Conservation (phyloP, 2,329 filamentous ascomycete genomes). For the Ascochyta pisi region DNA sequence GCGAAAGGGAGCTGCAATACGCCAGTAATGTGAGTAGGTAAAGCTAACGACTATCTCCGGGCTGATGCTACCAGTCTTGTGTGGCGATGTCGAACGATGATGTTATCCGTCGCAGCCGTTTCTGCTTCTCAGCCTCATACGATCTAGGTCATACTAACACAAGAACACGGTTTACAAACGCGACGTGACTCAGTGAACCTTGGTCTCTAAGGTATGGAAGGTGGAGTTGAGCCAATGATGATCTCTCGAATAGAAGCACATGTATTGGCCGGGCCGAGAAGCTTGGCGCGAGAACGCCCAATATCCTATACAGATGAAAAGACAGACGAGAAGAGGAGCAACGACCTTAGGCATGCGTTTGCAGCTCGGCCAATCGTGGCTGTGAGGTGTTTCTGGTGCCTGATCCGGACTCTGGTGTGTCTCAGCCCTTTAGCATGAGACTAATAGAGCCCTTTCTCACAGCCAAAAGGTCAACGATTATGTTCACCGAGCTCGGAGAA, state of each 20-base stretch:
- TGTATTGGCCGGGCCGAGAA: constrained; percentile 9
- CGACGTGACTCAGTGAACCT: constrained; percentile 1
- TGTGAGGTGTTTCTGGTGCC: background rate
- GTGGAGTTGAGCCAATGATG: constrained; percentile 1
- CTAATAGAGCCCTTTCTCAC: background rate
- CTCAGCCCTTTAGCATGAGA: background rate
- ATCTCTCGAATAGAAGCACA: background rate
- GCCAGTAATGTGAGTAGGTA: background rate
- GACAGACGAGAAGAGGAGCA: background rate
- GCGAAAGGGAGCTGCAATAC: background rate
- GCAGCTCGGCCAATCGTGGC: background rate
- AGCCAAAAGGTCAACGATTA: background rate
- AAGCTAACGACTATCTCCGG: background rate
- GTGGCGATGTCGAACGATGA: constrained; percentile 8
- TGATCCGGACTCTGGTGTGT: background rate
- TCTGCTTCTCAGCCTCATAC: constrained; percentile 19
- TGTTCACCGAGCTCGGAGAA: constrained; percentile 1
- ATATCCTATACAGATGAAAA: background rate
- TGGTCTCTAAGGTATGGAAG: background rate
- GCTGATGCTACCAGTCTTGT: background rate
- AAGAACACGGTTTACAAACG: background rate
- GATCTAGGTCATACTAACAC: constrained; percentile 15
- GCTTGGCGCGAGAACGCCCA: constrained; percentile 3
- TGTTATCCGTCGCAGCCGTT: constrained; percentile 3
- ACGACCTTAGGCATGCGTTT: background rate